Base-by-base conservation (phyloP, 1,284 basidiomycete species). In the Erythrobasidium hasegawianum region DNA sequence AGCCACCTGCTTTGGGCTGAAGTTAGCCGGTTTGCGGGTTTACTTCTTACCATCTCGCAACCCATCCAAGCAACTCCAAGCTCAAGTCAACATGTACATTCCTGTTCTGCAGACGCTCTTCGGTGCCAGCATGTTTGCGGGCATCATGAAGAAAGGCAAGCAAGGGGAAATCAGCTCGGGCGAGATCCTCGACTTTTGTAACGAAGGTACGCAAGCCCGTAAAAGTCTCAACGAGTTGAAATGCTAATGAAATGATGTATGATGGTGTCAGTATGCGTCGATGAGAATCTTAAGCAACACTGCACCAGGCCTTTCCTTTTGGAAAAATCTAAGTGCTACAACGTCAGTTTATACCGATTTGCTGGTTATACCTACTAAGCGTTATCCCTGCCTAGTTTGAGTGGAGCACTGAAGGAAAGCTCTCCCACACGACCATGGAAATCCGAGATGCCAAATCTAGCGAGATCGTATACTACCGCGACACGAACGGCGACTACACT, bases 271-370 rank as follows among this genome's bases (percentile, higher is more conserved):
- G n/a, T n/a, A 59, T 78, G 78, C 69, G 58, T 77, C 68, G 77
- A 78, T 67, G 57, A 69, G 45, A 74, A 77, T 43, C 71, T 73
- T 22, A 75, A 76, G 67, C 50, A 70, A 27, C 75, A 76, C 68
- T 79, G 78, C 72, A 71, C 76, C 59, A 76, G 74, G 66, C 78
- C 78, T 8, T 77, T 79, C 74, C 68, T 75, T 55, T 73, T 78
- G 10, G 55, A 70, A 45, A 77, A 78, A 68, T 71, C 69, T 16
- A 77, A 72, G 14, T 77, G 76, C 68, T 78, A 78, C 74, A 70
- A 73, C 27, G 61, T 64, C 29, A 39, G 59, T 61, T 49, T 50
- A 33, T 40, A 20, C 24, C 39, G n/a, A 38, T 33, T 1, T 5
- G 4, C n/a, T 40, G 5, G 55, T 10, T 9, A 8, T 20, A 9